Conservation (phyloP, 805 yeast genomes). For the Sugiyamaella mastotermitis region DNA sequence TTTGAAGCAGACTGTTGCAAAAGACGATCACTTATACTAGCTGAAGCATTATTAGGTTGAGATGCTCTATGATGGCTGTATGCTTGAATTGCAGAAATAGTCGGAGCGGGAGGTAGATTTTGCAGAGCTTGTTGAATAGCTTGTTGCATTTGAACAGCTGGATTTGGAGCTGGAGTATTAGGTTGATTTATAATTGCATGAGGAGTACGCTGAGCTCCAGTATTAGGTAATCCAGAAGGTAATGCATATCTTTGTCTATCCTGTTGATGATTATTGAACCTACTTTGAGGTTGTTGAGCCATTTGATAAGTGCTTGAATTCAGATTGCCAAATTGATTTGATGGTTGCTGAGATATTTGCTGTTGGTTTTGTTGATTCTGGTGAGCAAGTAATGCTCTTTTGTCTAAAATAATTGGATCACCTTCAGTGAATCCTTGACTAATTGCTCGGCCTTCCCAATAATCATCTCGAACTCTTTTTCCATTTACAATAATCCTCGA, state of each 20-base stretch:
- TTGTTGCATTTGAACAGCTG: slow-evolving; percentile 2
- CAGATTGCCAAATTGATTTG: slow-evolving; percentile 30
- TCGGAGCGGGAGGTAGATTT: slow-evolving; percentile 1
- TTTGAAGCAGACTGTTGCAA: neutral
- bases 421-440: slow-evolving; percentile 40
- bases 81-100: slow-evolving; percentile 1
- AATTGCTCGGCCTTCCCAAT: slow-evolving; percentile 44
- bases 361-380: slow-evolving; percentile 5
- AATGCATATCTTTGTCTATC: neutral
- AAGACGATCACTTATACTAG: neutral
- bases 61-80: slow-evolving; percentile 1
- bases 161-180: slow-evolving; percentile 5
- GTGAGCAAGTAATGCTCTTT: slow-evolving; percentile 17
- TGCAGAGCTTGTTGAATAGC: slow-evolving; percentile 4
- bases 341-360: neutral
- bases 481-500: slow-evolving; percentile 44
- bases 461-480: slow-evolving; percentile 46
- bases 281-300: neutral
- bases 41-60: neutral
- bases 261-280: neutral
- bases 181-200: neutral
- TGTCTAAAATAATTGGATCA: slow-evolving; percentile 37
- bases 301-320: neutral
- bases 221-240: neutral
- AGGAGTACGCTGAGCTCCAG: neutral